These are phyloP conservation scores for Saturnispora sanitii DNA, from an alignment of 805 yeast genomes.

Conservation along the genomic window DNA sequence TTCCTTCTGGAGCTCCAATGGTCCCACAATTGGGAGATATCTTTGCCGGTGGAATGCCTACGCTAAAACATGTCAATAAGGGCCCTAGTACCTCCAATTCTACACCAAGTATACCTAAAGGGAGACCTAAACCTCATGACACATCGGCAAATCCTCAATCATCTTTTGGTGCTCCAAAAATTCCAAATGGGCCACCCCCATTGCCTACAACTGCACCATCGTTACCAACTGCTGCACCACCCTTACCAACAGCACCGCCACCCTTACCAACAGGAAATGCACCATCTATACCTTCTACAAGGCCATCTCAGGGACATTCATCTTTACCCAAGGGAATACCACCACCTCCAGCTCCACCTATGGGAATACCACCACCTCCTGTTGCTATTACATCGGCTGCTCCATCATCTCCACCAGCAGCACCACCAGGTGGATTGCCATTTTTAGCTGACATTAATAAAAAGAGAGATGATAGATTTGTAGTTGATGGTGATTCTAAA, in stretches of 20 bases:
- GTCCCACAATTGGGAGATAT: constrained; percentile 55
- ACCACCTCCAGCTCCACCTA: constrained; percentile 16
- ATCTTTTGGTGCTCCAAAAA: constrained; percentile 15
- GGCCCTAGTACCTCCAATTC: constrained; percentile 12
- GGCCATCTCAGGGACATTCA: constrained; percentile 3
- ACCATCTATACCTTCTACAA: constrained; percentile 3
- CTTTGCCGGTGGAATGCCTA: constrained; percentile 76
- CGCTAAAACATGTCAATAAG: constrained; percentile 38
- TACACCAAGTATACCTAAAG: constrained; percentile 12
- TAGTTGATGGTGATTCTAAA: constrained; percentile 30
- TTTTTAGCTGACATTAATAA: constrained; percentile 45
- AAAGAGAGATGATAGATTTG: constrained; percentile 38
- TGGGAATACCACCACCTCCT: constrained; percentile 16
- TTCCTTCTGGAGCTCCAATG: constrained; percentile 19
- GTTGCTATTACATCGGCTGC: constrained; percentile 18
- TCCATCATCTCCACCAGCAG: constrained; percentile 13
- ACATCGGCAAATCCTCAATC: neutral
- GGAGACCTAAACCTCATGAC: neutral
- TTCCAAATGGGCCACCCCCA: constrained; percentile 17
- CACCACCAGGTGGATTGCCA: constrained; percentile 32
- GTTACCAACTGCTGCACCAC: constrained; percentile 8
- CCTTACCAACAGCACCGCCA: constrained; percentile 10
- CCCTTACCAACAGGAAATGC: constrained; percentile 1
- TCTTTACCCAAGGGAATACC: constrained; percentile 19
- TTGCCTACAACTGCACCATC: constrained; percentile 18